Base-by-base conservation (phyloP, 208 protist genomes). In the Wallacemonas sp. region DNA sequence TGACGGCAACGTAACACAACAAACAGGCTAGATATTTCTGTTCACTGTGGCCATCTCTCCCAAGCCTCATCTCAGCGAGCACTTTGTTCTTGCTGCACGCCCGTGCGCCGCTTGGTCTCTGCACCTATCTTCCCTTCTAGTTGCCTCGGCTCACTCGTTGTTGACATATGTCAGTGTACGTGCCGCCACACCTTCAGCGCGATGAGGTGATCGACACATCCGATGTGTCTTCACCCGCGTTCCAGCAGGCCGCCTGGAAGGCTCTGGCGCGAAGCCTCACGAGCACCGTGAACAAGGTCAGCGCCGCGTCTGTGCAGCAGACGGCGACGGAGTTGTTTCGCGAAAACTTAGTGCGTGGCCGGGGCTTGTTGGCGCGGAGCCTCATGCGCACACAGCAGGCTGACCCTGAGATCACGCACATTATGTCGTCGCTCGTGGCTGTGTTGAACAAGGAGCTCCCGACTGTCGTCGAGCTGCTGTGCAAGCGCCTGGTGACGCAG, bases 391-490 rank as follows among this genome's bases (percentile, higher is more conserved):
- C 98, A 0, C 98, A 98, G 82, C 67, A 89, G 23, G 92, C 95
- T 0, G 97, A 98, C 57, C 93, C 98, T 1, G 88, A 86, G 31
- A 98, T 99, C 50, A 98, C 98, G 2, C 81, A 84, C 62, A 97
- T 99, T 4, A 98, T 99, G 73, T 89, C 95, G 0, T 92, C 98
- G 1, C 68, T 99, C 16, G 80, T 98, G 7, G 91, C 94, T 20
- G 81, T 98, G 11, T 69, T 99, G 31, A 99, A 99, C 82, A 98
- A 97, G 10, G 98, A 99, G 70, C 87, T 99, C n/a, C 98, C 98
- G 2, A 89, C 88, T 23, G 86, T 99, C 26, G 97, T 98, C 2
- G 83, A 98, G 46, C 81, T 99, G 2, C 59, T 99, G 14, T 70
- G 98, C 23, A 89, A 91, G 44, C 82, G 99, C 23, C 79, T 99